phyloP scores from a whole-genome alignment of 2,329 filamentous ascomycete species.

The Sphaerulina populicola region DNA sequence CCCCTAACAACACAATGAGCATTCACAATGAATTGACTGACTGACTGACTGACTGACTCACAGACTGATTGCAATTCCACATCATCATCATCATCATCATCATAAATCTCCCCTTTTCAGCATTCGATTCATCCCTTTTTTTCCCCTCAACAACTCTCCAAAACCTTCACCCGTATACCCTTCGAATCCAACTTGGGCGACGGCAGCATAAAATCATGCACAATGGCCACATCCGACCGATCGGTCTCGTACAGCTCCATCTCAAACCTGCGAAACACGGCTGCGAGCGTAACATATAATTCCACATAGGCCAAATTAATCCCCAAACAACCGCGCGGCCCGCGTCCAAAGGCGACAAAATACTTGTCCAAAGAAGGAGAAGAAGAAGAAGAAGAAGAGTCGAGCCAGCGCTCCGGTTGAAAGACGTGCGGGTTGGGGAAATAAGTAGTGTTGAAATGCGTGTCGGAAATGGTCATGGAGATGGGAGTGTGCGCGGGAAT shows the following conservation, averaged over 20 bases:
- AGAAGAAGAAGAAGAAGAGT: no score
- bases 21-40: no score
- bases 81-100: no score
- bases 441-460: neutral
- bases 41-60: no score
- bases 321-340: conserved; percentile 8
- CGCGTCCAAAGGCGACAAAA: conserved; percentile 11
- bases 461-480: conserved; percentile 2
- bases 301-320: conserved; percentile 10
- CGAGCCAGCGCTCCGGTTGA: conserved; percentile 7
- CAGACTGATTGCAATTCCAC: no score
- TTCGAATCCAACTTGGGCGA: conserved; percentile 4
- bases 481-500: conserved; percentile 13
- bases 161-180: neutral
- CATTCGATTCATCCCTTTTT: no score
- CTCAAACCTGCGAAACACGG: conserved; percentile 2
- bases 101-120: no score
- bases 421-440: conserved; percentile 5
- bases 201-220: conserved; percentile 9
- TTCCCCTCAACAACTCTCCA: neutral
- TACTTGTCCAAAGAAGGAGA: conserved; percentile 6
- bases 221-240: conserved; percentile 5
- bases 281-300: conserved; percentile 4
- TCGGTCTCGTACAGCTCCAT: conserved; percentile 2
- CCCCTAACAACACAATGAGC: no score